phyloP scores from a whole-genome alignment of 805 yeast genomes.

The Debaryomyces tyrocola region DNA sequence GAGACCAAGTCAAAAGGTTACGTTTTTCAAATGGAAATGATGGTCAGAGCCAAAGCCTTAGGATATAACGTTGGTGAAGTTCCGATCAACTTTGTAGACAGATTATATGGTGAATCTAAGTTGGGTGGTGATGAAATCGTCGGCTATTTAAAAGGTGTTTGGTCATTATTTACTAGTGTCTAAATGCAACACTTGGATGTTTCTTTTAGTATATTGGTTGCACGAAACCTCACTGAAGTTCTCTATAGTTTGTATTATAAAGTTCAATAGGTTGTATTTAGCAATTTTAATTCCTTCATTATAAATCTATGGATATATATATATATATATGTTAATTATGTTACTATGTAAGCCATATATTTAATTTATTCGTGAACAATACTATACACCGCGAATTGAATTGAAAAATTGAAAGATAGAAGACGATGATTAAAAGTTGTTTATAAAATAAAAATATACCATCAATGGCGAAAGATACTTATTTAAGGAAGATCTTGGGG shows the following conservation, averaged over 20 bases:
- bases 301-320: background rate
- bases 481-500: slow-evolving; percentile 47
- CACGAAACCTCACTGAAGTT: no score
- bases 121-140: slow-evolving; percentile 81
- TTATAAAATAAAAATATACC: background rate
- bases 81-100: slow-evolving; percentile 75
- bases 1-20: slow-evolving; percentile 75
- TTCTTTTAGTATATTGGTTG: no score
- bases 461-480: slow-evolving; percentile 41
- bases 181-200: slow-evolving; percentile 18
- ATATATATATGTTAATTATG: background rate
- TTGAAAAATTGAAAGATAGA: background rate
- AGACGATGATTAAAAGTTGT: background rate
- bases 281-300: background rate
- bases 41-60: slow-evolving; percentile 76
- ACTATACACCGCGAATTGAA: no score
- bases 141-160: slow-evolving; percentile 74
- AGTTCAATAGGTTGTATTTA: no score
- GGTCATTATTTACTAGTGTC: slow-evolving; percentile 65
- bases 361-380: no score
- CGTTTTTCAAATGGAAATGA: slow-evolving; percentile 87
- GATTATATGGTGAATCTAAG: slow-evolving; percentile 76
- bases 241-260: no score
- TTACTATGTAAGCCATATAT: no score
- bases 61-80: slow-evolving; percentile 77